Evolutionary conservation across 345 rosid genomes (phyloP).

Genomic region (Pistacia integerrima): DNA sequence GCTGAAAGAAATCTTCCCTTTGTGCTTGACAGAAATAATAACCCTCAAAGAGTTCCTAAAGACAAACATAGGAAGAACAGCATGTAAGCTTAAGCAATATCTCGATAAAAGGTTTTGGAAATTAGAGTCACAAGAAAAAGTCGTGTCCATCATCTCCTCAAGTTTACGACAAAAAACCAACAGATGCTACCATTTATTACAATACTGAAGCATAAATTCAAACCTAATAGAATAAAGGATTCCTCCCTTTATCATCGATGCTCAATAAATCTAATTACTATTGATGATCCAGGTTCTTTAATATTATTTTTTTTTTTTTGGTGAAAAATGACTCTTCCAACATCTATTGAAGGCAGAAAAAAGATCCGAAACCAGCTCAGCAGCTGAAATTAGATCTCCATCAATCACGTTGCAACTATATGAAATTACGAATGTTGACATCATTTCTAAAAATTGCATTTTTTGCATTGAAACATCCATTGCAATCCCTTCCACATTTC

Average conservation of each 20-base stretch:
- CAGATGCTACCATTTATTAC: constrained; percentile 5
- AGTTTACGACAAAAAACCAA: neutral
- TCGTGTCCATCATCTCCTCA: neutral
- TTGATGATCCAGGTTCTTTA: neutral
- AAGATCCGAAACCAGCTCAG: neutral
- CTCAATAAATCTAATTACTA: neutral
- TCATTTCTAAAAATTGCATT: neutral
- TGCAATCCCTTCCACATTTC: neutral
- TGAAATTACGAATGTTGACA: neutral
- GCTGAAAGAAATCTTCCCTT: constrained; percentile 74
- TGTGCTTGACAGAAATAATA: constrained; percentile 99
- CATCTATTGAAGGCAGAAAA: neutral
- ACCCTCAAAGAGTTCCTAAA: constrained; percentile 93
- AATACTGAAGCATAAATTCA: neutral
- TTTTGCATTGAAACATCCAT: neutral
- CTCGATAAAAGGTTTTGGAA: constrained; percentile 1
- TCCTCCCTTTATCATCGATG: neutral
- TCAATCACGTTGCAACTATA: neutral
- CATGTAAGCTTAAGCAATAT: neutral
- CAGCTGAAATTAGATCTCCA: neutral
- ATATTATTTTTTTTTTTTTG: too few species aligned
- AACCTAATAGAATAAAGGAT: constrained; percentile 4
- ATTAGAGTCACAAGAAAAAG: neutral
- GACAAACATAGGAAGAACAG: constrained; percentile 9
- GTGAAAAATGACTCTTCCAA: neutral